phyloP scores from a whole-genome alignment of 495 filamentous ascomycete species.

The Penicillium nucicola region DNA sequence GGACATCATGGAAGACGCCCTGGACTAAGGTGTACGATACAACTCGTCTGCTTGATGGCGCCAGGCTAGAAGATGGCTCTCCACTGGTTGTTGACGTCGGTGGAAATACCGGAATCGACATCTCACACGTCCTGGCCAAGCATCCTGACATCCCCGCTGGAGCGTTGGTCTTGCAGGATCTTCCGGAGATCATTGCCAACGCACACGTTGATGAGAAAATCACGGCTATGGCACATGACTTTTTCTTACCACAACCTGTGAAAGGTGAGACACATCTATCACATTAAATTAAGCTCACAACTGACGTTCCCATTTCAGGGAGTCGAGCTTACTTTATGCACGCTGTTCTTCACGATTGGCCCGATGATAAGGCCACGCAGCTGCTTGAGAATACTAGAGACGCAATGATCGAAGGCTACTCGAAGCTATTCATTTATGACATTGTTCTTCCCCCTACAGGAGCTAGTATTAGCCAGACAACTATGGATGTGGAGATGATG shows the following conservation, averaged over 20 bases:
- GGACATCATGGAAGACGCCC: constrained; percentile 25
- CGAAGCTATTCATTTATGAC: constrained; percentile 42
- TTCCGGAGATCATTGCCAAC: constrained; percentile 37
- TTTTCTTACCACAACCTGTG: constrained; percentile 48
- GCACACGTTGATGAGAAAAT: constrained; percentile 37
- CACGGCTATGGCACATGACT: constrained; percentile 44
- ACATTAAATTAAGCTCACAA: background rate
- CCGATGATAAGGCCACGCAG: constrained; percentile 26
- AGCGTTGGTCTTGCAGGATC: constrained; percentile 50
- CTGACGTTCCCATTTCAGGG: constrained; percentile 7
- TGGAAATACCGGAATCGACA: constrained; percentile 48
- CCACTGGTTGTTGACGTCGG: constrained; percentile 49
- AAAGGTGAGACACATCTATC: constrained; percentile 29
- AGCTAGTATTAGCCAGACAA: constrained; percentile 24
- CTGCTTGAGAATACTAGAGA: constrained; percentile 19
- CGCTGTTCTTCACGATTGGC: constrained; percentile 46
- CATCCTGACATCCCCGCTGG: constrained; percentile 33
- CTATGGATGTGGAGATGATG: constrained; percentile 39
- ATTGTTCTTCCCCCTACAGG: constrained; percentile 36
- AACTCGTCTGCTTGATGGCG: constrained; percentile 15
- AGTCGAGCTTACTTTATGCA: constrained; percentile 44
- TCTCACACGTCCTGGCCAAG: constrained; percentile 34
- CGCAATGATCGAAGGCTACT: constrained; percentile 45
- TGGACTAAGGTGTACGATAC: constrained; percentile 37
- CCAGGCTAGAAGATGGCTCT: constrained; percentile 12